phyloP scores from a whole-genome alignment of 768 basidiomycete species.

The Boletus edulis region DNA sequence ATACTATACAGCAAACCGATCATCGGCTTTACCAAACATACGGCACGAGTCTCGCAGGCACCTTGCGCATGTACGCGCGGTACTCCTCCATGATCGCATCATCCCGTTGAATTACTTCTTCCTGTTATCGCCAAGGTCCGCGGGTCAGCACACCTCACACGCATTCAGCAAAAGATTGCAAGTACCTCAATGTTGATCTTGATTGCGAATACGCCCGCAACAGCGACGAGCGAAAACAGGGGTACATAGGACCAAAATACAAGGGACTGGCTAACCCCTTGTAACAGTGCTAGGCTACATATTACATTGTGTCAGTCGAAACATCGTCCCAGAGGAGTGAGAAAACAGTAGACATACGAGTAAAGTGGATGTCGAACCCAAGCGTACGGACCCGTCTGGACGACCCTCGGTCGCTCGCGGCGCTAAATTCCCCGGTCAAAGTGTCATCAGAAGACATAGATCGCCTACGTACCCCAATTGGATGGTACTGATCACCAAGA shows the following conservation, averaged over 20 bases:
- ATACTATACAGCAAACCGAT: too few relatives aligned
- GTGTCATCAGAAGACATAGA: too few relatives aligned
- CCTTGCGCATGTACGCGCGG: conserved; percentile 9
- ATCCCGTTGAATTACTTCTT: conserved; percentile 5
- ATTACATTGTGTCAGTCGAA: neutral
- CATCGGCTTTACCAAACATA: conserved; percentile 3
- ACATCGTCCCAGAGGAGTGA: neutral
- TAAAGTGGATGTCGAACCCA: conserved; percentile 15
- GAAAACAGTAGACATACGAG: neutral
- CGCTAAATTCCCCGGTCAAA: neutral
- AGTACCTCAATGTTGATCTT: conserved; percentile 12
- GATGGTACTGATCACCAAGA: conserved; percentile 6
- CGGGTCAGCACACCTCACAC: too few relatives aligned
- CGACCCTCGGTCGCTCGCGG: conserved; percentile 8
- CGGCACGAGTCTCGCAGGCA: conserved; percentile 11
- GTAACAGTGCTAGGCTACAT: neutral
- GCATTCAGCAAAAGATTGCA: too few relatives aligned
- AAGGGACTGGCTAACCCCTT: neutral
- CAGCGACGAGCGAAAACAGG: neutral
- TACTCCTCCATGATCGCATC: conserved; percentile 6
- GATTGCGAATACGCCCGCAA: neutral
- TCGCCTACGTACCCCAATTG: conserved; percentile 1
- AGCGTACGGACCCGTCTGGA: conserved; percentile 18
- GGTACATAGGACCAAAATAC: conserved; percentile 14
- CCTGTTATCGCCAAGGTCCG: neutral